These are phyloP conservation scores for Mycena epipterygia DNA, from an alignment of 768 basidiomycete species.

Conservation along the genomic window DNA sequence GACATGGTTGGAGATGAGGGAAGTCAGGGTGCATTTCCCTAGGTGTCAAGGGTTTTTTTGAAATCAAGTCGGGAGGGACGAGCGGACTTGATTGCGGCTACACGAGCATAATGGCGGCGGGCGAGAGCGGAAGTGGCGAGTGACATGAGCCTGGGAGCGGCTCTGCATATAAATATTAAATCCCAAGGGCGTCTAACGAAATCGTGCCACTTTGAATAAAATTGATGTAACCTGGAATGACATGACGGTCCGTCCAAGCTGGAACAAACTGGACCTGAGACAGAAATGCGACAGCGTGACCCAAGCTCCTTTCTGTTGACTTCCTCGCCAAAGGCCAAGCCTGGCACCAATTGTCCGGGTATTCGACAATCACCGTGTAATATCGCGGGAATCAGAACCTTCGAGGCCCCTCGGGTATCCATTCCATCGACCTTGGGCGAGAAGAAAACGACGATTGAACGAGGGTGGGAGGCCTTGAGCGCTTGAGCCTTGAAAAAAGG, in stretches of 20 bases:
- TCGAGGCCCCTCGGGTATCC: too few relatives aligned
- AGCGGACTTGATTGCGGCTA: neutral
- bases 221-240: neutral
- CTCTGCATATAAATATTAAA: neutral
- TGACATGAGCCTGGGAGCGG: neutral
- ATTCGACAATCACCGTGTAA: too few relatives aligned
- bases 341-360: too few relatives aligned
- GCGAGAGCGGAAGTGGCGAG: neutral
- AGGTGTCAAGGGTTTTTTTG: constrained; percentile 23
- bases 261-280: too few relatives aligned
- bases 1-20: constrained; percentile 28
- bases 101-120: constrained; percentile 1
- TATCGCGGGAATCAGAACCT: too few relatives aligned
- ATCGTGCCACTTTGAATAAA: neutral
- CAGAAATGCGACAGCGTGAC: too few relatives aligned
- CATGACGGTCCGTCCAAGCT: neutral
- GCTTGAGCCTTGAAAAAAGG: too few relatives aligned
- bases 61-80: constrained; percentile 1
- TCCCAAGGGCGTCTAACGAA: constrained; percentile 11
- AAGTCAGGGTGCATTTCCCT: constrained; percentile 33
- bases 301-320: too few relatives aligned
- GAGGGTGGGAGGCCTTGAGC: too few relatives aligned
- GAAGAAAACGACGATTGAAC: too few relatives aligned
- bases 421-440: too few relatives aligned
- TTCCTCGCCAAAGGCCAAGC: too few relatives aligned